A percentile compares a stretch with the other conserved stretches of the same genome.
These are phyloP conservation scores for Paramecium caudatum DNA, from an alignment of 73 alveolate genomes.

Conservation along the genomic window DNA sequence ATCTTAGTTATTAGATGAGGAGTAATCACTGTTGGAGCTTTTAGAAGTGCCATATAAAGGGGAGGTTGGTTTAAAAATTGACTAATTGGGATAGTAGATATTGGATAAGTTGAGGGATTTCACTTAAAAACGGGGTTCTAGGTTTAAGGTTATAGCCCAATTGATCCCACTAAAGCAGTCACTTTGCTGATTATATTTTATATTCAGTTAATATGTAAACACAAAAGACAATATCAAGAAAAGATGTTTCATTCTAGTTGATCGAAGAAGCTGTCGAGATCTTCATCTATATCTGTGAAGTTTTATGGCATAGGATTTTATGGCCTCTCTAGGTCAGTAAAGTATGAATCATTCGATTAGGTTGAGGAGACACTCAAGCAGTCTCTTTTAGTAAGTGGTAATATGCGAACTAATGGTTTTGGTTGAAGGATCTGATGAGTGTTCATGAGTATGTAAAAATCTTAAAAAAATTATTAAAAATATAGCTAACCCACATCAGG, in stretches of 20 bases:
- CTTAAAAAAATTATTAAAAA: constrained; percentile 60
- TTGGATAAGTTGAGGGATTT: neutral
- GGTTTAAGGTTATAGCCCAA: neutral
- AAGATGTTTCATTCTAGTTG: constrained; percentile 39
- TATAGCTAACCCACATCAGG: constrained; percentile 37
- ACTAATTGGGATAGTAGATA: neutral
- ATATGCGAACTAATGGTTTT: constrained; percentile 25
- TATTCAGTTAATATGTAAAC: constrained; percentile 51
- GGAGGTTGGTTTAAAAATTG: neutral
- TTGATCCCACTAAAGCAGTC: neutral
- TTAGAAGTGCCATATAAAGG: neutral
- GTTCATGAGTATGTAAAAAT: constrained; percentile 48
- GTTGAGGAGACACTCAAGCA: constrained; percentile 21
- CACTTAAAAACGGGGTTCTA: neutral
- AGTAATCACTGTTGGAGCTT: neutral
- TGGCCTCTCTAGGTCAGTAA: constrained; percentile 34
- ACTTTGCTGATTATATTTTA: neutral
- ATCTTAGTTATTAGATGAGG: neutral
- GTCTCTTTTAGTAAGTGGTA: neutral
- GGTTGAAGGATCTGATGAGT: constrained; percentile 38
- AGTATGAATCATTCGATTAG: neutral
- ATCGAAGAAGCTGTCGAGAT: constrained; percentile 50
- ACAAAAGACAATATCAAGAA: constrained; percentile 1
- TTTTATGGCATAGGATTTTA: constrained; percentile 43
- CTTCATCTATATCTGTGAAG: constrained; percentile 42